Evolutionary conservation across 352 stramenopile species (phyloP).

Genomic region (Globisporangium megalacanthum): DNA sequence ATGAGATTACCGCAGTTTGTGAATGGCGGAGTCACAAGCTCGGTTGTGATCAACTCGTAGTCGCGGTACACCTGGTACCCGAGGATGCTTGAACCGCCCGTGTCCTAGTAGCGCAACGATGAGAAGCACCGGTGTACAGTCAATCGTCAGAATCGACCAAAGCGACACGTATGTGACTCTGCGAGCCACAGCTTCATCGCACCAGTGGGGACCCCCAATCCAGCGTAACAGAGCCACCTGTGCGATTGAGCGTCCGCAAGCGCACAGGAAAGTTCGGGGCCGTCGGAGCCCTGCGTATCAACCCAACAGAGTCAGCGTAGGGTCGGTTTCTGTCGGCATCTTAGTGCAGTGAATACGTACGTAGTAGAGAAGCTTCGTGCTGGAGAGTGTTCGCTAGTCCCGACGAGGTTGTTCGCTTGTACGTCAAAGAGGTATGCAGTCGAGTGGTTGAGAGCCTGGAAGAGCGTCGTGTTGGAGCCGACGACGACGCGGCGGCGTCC

Average conservation of each 20-base stretch:
- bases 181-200: constrained; percentile 1
- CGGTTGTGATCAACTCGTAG: constrained; percentile 29
- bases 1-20: constrained; percentile 36
- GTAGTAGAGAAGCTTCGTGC: constrained; percentile 23
- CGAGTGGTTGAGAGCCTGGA: constrained; percentile 37
- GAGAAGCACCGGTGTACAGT: no score
- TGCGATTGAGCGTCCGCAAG: constrained; percentile 20
- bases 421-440: constrained; percentile 51
- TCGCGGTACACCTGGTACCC: constrained; percentile 62
- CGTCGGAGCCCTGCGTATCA: constrained; percentile 24
- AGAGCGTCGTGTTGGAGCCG: constrained; percentile 30
- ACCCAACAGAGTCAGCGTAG: neutral
- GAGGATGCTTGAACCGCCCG: constrained; percentile 26
- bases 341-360: constrained; percentile 17
- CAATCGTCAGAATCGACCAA: no score
- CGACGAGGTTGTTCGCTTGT: constrained; percentile 35
- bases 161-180: neutral
- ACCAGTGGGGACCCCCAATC: constrained; percentile 40
- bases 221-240: constrained; percentile 37
- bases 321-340: neutral
- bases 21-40: constrained; percentile 30
- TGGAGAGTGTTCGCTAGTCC: constrained; percentile 22
- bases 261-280: constrained; percentile 25
- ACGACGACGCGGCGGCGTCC: constrained; percentile 17
- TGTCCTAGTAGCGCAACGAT: constrained; percentile 16